Evolutionary conservation across 352 stramenopile species (phyloP).

Genomic region (Globisporangium splendens): DNA sequence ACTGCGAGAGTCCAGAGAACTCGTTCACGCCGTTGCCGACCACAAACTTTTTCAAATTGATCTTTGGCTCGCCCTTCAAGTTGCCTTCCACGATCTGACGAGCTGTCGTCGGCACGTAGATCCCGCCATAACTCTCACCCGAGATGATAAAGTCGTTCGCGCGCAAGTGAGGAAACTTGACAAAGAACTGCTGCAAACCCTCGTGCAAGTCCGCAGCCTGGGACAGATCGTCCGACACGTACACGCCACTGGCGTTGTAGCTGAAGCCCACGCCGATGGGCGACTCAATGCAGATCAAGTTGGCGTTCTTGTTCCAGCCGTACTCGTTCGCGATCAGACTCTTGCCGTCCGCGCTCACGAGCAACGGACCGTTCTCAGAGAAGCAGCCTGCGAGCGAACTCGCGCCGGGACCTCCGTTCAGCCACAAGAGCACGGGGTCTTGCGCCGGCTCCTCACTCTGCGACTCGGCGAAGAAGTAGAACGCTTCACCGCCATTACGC

Average conservation of each 20-base stretch:
- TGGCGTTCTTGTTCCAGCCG: slow-evolving; percentile 62
- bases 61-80: slow-evolving; percentile 18
- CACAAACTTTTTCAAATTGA: slow-evolving; percentile 56
- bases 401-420: slow-evolving; percentile 60
- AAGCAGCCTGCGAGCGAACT: slow-evolving; percentile 57
- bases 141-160: slow-evolving; percentile 55
- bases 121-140: slow-evolving; percentile 65
- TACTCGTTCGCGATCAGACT: slow-evolving; percentile 41
- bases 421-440: slow-evolving; percentile 63
- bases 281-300: slow-evolving; percentile 77
- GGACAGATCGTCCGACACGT: slow-evolving; percentile 44
- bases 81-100: slow-evolving; percentile 49
- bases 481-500: slow-evolving; percentile 49
- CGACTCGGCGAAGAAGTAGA: slow-evolving; percentile 11
- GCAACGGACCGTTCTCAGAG: slow-evolving; percentile 63
- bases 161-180: slow-evolving; percentile 40
- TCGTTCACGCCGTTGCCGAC: slow-evolving; percentile 71
- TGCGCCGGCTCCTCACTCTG: slow-evolving; percentile 8
- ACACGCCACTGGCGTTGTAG: slow-evolving; percentile 36
- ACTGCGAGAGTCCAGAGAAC: slow-evolving; percentile 19
- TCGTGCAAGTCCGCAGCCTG: slow-evolving; percentile 67
- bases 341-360: slow-evolving; percentile 37
- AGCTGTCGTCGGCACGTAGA: slow-evolving; percentile 60
- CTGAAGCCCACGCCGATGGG: slow-evolving; percentile 64
- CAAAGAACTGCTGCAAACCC: slow-evolving; percentile 71